Conservation (phyloP, 1,284 basidiomycete species). For the Naganishia liquefaciens region DNA sequence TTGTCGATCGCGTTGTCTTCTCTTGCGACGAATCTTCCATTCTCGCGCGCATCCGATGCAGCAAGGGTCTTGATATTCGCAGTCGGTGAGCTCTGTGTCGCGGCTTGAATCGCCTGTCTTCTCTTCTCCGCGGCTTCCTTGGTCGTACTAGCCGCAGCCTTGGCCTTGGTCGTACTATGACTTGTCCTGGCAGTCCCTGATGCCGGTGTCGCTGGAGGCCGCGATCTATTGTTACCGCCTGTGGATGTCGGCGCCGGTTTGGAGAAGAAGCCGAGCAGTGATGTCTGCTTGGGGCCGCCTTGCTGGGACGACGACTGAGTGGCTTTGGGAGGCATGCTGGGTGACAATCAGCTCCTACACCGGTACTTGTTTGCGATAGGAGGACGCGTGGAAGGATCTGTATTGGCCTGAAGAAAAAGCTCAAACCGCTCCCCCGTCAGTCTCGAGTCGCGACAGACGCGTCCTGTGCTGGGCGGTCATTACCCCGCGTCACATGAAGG, state of each 20-base stretch:
- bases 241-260: slow-evolving; percentile 36
- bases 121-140: slow-evolving; percentile 23
- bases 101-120: slow-evolving; percentile 8
- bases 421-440: too few relatives aligned
- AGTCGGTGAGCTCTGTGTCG: slow-evolving; percentile 35
- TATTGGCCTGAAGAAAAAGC: too few relatives aligned
- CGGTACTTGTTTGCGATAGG: too few relatives aligned
- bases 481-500: too few relatives aligned
- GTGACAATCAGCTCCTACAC: slow-evolving; percentile 1
- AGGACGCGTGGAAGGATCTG: background rate
- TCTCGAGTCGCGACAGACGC: too few relatives aligned
- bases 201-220: slow-evolving; percentile 35
- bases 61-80: slow-evolving; percentile 27
- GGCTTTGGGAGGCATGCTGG: slow-evolving; percentile 18
- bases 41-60: slow-evolving; percentile 19
- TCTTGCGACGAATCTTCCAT: slow-evolving; percentile 12
- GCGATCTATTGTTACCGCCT: slow-evolving; percentile 28
- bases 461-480: too few relatives aligned
- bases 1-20: background rate
- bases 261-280: slow-evolving; percentile 54
- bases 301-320: slow-evolving; percentile 10
- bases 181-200: slow-evolving; percentile 42
- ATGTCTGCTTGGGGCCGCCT: slow-evolving; percentile 46
- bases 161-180: background rate
- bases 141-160: slow-evolving; percentile 9